Conservation (phyloP, 345 rosid genomes). For the Corchorus olitorius region DNA sequence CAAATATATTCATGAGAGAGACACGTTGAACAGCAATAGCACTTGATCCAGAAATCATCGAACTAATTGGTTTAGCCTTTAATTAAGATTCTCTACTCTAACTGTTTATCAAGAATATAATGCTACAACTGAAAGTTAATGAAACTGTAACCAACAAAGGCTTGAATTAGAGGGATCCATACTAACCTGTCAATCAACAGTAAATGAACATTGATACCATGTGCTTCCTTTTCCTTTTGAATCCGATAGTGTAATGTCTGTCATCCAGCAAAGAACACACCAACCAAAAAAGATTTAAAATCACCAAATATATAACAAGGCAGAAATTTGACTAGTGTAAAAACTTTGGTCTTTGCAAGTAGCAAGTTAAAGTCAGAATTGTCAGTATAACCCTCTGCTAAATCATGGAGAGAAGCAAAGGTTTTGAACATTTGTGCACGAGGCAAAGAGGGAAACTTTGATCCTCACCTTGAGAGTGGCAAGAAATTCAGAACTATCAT, state of each 20-base stretch:
- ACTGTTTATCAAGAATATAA: not conserved
- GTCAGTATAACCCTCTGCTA: not conserved
- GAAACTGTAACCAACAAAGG: not conserved
- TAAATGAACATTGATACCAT: constrained; percentile 45
- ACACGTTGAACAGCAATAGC: not conserved
- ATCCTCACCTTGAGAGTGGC: constrained; percentile 67
- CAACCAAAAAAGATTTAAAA: not conserved
- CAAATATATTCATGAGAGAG: not conserved
- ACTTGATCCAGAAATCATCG: not conserved
- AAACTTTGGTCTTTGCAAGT: not conserved
- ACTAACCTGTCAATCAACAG: constrained; percentile 82
- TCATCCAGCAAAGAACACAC: constrained; percentile 12
- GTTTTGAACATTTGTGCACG: not conserved
- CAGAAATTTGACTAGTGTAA: not conserved
- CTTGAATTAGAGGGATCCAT: constrained; percentile 18
- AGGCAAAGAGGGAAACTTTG: not conserved
- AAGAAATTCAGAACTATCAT: constrained; percentile 64
- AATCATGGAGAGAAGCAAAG: not conserved
- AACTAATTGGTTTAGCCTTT: not conserved
- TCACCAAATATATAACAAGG: not conserved
- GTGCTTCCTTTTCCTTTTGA: constrained; percentile 45
- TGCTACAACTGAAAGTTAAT: not conserved
- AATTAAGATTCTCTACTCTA: not conserved
- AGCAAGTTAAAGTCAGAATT: not conserved
- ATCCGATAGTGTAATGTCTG: constrained; percentile 65